Conservation (phyloP, 306 rosid species). For the Gynostemma pentaphyllum region DNA sequence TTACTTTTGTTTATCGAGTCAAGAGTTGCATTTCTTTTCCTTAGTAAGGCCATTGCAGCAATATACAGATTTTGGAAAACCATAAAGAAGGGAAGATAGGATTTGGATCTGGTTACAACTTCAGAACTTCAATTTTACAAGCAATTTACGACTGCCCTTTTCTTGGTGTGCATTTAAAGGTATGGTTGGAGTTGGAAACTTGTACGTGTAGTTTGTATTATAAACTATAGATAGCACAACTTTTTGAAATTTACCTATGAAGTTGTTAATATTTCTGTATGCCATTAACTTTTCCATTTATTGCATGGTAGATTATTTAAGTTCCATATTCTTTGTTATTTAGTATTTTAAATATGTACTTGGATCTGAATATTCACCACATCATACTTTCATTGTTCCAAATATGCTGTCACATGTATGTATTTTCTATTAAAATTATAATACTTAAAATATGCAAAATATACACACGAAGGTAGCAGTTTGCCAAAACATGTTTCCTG, state of each 20-base stretch:
- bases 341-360: neutral
- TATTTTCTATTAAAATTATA: neutral
- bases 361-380: neutral
- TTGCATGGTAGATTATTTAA: no score
- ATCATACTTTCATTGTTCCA: neutral
- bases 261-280: neutral
- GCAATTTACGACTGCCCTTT: conserved; percentile 78
- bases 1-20: neutral
- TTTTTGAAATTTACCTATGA: neutral
- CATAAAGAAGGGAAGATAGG: conserved; percentile 77
- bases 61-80: conserved; percentile 52
- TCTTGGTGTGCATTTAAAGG: conserved; percentile 68
- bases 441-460: neutral
- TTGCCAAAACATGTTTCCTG: neutral
- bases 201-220: neutral
- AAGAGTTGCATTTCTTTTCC: conserved; percentile 7
- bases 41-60: conserved; percentile 17
- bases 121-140: conserved; percentile 56
- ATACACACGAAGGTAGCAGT: neutral
- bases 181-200: conserved; percentile 23
- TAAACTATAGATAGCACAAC: neutral
- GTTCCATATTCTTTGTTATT: neutral
- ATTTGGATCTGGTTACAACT: conserved; percentile 76
- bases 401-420: neutral
- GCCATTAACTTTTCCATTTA: neutral